Evolutionary conservation across 2,329 filamentous ascomycete genomes (phyloP).

Genomic region (Fusarium protoensiforme): DNA sequence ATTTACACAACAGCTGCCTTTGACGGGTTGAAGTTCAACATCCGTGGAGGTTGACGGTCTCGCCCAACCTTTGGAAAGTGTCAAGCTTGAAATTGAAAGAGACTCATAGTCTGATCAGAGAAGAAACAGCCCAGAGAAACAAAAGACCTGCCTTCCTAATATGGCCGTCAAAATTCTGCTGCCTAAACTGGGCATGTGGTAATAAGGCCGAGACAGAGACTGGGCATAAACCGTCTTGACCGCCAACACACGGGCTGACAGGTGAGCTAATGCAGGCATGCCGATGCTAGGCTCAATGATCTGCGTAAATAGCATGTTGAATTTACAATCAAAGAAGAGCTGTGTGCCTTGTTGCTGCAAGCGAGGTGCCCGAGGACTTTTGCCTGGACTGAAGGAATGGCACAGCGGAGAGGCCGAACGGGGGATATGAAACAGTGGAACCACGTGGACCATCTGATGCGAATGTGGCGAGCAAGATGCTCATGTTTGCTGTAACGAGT

Average conservation of each 20-base stretch:
- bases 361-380: neutral
- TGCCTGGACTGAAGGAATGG: neutral
- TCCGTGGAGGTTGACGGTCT: neutral
- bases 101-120: neutral
- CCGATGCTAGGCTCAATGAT: neutral
- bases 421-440: neutral
- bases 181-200: neutral
- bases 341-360: neutral
- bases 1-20: neutral
- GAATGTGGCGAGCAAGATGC: neutral
- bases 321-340: neutral
- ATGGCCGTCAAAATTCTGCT: neutral
- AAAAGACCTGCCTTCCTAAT: neutral
- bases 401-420: neutral
- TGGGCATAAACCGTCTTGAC: neutral
- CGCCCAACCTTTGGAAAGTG: neutral
- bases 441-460: neutral
- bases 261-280: neutral
- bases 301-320: neutral
- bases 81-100: neutral
- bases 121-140: neutral
- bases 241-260: neutral
- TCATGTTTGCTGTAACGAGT: neutral
- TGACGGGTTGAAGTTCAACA: neutral
- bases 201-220: neutral